Base-by-base conservation (phyloP, 2,329 filamentous ascomycete species). In the Ophiosphaerella narmari region DNA sequence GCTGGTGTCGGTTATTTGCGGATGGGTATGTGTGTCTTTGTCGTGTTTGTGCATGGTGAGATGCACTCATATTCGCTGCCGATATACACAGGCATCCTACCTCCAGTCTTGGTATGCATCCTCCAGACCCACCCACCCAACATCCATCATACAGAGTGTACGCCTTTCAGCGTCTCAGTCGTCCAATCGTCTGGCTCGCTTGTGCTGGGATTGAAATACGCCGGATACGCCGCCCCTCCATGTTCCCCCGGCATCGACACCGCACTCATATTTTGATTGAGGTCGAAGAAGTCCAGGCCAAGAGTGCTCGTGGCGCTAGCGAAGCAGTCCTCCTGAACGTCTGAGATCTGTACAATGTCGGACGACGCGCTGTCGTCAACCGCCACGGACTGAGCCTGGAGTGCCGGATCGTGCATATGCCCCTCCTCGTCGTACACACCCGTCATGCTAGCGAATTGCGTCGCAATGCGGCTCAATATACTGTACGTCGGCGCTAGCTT, bases 381-480 rank as follows among this genome's bases (percentile, higher is more conserved):
- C 36, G 46, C 37, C 4, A 34, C 44, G 14, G 46, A 35, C 14
- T 44, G 32, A 2, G 46, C 24, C 34, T 55, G 55, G 9, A 45
- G 4, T 2, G 45, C 46, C 13, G 31, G 34, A 12, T 54, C 47
- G 2, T 43, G 31, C 24, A 44, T 21, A 11, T 44, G 38, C n/a
- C 21, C 16, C 12, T 31, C 37, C 9, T 57, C 53, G 8, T 60
- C 48, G 9, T 46, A 47, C 1, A 65, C 59, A 12, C 55, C 61
- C 1, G 63, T 67, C 18, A 67, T 59, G 13, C 33, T 50, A 21
- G 65, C 64, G 18, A 68, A 66, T 13, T 65, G 65, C 16, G 57
- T 40, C 4, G 63, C 61, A 33, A 66, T 60, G 12, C 55, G 50
- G 33, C 52, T 48, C 4, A 67, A 57, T 1, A 58, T 60, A 13